These are phyloP conservation scores for Ogataea zsoltii DNA, from an alignment of 805 yeast genomes.

Conservation along the genomic window DNA sequence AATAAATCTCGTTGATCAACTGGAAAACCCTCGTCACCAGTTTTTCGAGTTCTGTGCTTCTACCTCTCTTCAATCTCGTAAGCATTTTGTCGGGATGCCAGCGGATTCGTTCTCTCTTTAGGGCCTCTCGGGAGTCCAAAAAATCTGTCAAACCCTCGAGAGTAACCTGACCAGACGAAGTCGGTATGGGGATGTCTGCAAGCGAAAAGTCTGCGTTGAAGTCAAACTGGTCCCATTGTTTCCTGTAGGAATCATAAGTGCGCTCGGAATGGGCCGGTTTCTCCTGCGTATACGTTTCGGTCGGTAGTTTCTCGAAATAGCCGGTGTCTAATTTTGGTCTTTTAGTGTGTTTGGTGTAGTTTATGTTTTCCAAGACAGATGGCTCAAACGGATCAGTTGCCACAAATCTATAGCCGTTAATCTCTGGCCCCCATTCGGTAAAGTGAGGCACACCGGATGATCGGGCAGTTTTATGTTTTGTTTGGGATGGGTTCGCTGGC, in stretches of 20 bases:
- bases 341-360: constrained; percentile 16
- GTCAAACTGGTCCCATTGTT: constrained; percentile 11
- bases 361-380: constrained; percentile 6
- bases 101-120: constrained; percentile 52
- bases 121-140: constrained; percentile 17
- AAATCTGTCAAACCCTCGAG: constrained; percentile 16
- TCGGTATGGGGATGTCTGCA: constrained; percentile 24
- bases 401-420: constrained; percentile 46
- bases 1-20: constrained; percentile 39
- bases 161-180: constrained; percentile 18
- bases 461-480: background rate
- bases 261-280: constrained; percentile 12
- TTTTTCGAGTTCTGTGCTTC: constrained; percentile 6
- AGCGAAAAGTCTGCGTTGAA: background rate
- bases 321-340: constrained; percentile 13
- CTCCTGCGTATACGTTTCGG: background rate
- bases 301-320: constrained; percentile 10
- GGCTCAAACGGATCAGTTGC: constrained; percentile 27
- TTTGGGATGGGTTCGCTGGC: background rate
- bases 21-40: constrained; percentile 44
- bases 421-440: constrained; percentile 37
- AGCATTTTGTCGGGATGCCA: constrained; percentile 76
- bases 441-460: background rate
- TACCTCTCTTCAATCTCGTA: constrained; percentile 13
- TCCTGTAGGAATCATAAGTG: constrained; percentile 25